Conservation (phyloP, 129 eudicot species). For the Tagetes erecta region DNA sequence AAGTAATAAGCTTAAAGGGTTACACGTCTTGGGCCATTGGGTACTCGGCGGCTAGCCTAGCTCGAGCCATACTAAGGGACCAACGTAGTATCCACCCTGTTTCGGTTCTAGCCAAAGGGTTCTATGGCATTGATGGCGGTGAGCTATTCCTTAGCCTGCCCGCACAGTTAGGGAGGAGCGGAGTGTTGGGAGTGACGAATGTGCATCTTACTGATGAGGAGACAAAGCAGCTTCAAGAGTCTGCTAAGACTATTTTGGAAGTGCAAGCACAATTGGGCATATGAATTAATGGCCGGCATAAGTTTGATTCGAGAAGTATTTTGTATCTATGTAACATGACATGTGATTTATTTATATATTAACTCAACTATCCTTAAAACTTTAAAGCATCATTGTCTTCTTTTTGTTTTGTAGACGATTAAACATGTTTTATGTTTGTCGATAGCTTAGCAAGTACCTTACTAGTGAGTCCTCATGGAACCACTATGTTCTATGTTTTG, state of each 20-base stretch:
- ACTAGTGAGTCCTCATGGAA: no score
- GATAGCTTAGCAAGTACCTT: no score
- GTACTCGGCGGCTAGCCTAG: constrained; percentile 82
- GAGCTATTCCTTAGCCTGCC: constrained; percentile 84
- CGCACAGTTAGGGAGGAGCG: constrained; percentile 78
- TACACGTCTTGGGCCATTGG: constrained; percentile 99
- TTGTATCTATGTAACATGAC: neutral
- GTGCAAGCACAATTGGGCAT: constrained; percentile 67
- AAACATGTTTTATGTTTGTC: no score
- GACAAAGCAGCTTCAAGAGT: constrained; percentile 45
- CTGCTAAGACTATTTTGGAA: constrained; percentile 75
- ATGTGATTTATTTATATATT: neutral
- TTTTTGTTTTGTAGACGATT: no score
- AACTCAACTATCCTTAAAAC: neutral
- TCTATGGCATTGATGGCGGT: constrained; percentile 66
- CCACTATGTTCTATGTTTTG: no score
- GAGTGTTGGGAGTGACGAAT: constrained; percentile 83
- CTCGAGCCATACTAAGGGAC: constrained; percentile 70
- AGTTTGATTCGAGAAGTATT: neutral
- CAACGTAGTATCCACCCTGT: constrained; percentile 89
- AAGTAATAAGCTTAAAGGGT: constrained; percentile 80
- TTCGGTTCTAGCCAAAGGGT: constrained; percentile 79
- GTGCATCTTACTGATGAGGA: constrained; percentile 75
- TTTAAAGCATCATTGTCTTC: no score
- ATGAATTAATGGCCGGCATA: constrained; percentile 29